Evolutionary conservation across 2,329 filamentous ascomycete species (phyloP).

Genomic region (Beauveria scarabaeidicola): DNA sequence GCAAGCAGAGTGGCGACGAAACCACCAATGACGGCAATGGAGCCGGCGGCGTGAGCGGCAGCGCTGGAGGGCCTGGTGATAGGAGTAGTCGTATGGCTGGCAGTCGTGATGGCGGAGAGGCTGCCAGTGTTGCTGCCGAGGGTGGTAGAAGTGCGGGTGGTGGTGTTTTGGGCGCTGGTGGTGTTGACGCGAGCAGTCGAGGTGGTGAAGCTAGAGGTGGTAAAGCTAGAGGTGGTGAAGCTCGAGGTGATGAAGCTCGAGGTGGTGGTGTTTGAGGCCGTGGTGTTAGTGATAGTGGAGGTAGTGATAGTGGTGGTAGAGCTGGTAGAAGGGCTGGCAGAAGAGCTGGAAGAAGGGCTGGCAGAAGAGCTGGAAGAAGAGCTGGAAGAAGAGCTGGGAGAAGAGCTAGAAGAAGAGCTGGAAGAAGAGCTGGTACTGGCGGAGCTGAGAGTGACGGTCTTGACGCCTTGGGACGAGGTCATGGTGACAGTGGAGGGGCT

Average conservation of each 20-base stretch:
- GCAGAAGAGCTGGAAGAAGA: conserved; percentile 9
- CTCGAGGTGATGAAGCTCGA: neutral
- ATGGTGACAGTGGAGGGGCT: conserved; percentile 22
- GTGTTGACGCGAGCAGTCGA: conserved; percentile 18
- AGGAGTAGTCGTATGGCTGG: conserved; percentile 16
- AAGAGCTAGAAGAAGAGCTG: too few species aligned
- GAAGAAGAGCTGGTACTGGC: conserved; percentile 10
- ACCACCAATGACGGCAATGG: conserved; percentile 31
- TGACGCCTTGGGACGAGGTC: conserved; percentile 22
- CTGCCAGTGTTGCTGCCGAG: conserved; percentile 13
- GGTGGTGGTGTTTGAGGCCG: conserved; percentile 15
- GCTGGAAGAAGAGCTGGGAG: conserved; percentile 12
- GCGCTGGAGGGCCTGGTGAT: conserved; percentile 14
- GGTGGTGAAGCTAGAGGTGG: conserved; percentile 19
- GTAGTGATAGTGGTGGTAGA: conserved; percentile 12
- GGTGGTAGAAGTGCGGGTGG: neutral
- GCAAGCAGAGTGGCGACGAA: conserved; percentile 33
- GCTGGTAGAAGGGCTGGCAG: conserved; percentile 16
- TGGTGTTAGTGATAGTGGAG: neutral
- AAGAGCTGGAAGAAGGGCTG: conserved; percentile 13
- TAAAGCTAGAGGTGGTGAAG: conserved; percentile 13
- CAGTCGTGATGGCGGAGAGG: conserved; percentile 16
- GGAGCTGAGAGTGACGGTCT: conserved; percentile 23
- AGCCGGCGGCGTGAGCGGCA: conserved; percentile 27
- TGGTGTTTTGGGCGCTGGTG: conserved; percentile 7